A percentile compares a stretch with the other conserved stretches of the same genome.
Evolutionary conservation across 352 stramenopile species (phyloP).

Genomic region (Globisporangium megalacanthum): DNA sequence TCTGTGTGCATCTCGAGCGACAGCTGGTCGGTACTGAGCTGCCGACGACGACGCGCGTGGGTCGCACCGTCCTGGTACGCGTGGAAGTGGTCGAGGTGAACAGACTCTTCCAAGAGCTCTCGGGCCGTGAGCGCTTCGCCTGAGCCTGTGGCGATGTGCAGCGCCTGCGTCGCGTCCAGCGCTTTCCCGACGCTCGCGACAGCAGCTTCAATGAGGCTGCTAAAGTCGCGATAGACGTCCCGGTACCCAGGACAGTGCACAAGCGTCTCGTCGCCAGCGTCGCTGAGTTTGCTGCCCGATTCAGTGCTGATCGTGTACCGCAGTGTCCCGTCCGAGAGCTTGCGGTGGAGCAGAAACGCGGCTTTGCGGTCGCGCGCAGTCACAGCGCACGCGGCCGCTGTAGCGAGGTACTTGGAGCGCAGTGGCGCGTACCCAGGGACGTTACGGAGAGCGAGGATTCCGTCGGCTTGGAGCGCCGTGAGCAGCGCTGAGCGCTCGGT

Average conservation of each 20-base stretch:
- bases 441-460: constrained; percentile 74
- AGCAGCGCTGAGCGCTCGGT: constrained; percentile 30
- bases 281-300: constrained; percentile 34
- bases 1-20: constrained; percentile 76
- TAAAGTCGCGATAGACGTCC: constrained; percentile 50
- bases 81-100: constrained; percentile 81
- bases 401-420: constrained; percentile 48
- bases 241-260: constrained; percentile 50
- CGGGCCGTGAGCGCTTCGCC: constrained; percentile 39
- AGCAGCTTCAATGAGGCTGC: constrained; percentile 41
- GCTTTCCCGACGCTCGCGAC: constrained; percentile 50
- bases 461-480: constrained; percentile 49
- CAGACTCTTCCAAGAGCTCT: constrained; percentile 55
- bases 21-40: constrained; percentile 28
- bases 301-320: constrained; percentile 72
- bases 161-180: constrained; percentile 46
- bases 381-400: constrained; percentile 52
- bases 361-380: constrained; percentile 35
- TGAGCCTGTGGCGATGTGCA: constrained; percentile 35
- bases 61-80: constrained; percentile 42
- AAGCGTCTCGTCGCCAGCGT: constrained; percentile 34
- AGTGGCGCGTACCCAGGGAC: constrained; percentile 48
- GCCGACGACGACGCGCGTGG: constrained; percentile 12
- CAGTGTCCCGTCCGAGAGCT: constrained; percentile 63
- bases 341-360: constrained; percentile 63